Base-by-base conservation (phyloP, 2,329 filamentous ascomycete genomes). In the Colletotrichum incanum region DNA sequence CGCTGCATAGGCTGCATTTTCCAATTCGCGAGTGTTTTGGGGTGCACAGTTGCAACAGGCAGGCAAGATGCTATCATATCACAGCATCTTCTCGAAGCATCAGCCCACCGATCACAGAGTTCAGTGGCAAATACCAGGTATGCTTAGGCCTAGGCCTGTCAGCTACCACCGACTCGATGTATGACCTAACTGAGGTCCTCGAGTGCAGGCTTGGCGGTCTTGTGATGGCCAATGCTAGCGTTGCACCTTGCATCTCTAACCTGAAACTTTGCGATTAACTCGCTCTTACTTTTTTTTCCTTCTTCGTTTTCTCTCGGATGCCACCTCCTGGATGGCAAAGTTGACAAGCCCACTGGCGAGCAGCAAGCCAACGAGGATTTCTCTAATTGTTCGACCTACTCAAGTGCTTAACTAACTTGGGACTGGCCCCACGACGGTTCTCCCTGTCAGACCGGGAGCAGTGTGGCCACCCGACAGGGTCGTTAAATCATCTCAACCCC, bases 211-310 rank as follows among this genome's bases (percentile, higher is more conserved):
- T 45, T 50, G 45, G 39, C 12, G 47, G 58, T 39, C 43, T 61
- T 49, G 50, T 63, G 69, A 71, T 54, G 65, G 34, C 50, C 56
- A 52, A 63, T 58, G 34, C 60, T 49, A 58, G 65, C 65, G 52
- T 49, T 64, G 45, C 45, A 31, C 55, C 54, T 26, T 65, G 54
- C 69, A 64, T 65, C 31, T 23, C 69, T 18, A 26, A 65, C 65
- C 65, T 72, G 69, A 72, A 72, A 72, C 70, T 72, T 65, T 60
- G 70, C 59, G 65, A 31, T 61, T 49, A 49, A 18, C 31, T 59
- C 50, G 39, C 65, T 72, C 39, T 45, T 64, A 64, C 54, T 23
- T 50, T 31, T 67, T 41, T 59, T 71, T 71, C 41, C 68, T 67
- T 71, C 50, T 67, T 47, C 28, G 26, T 61, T 60, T 41, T 31